These are phyloP conservation scores for Byssoonygena ceratinophila DNA, from an alignment of 2,329 filamentous ascomycete genomes.

Conservation along the genomic window DNA sequence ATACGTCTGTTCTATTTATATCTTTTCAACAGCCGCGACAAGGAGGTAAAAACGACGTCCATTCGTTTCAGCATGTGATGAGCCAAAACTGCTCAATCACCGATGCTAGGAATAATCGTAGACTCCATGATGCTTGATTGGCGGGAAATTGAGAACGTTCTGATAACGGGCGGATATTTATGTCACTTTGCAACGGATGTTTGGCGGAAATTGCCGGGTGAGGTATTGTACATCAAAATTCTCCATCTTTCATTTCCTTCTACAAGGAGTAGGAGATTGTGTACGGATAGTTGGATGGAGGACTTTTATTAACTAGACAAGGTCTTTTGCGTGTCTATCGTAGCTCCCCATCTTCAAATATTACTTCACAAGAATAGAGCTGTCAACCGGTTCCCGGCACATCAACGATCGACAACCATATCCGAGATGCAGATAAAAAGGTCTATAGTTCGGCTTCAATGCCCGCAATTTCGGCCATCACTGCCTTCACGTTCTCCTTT, in stretches of 20 bases:
- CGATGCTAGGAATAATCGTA: background rate
- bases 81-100: background rate
- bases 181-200: background rate
- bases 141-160: background rate
- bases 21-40: background rate
- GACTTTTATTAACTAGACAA: too few species aligned
- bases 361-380: too few species aligned
- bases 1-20: background rate
- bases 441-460: slow-evolving; percentile 27
- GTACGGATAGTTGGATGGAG: too few species aligned
- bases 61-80: background rate
- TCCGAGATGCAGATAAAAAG: background rate
- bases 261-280: too few species aligned
- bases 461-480: slow-evolving; percentile 34
- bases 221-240: background rate
- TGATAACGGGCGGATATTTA: background rate
- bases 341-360: too few species aligned
- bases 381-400: too few species aligned
- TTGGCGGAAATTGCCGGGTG: background rate
- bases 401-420: background rate
- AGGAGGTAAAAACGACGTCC: background rate
- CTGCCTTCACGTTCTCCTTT: slow-evolving; percentile 35
- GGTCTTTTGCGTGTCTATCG: too few species aligned
- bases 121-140: background rate
- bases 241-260: too few species aligned